phyloP scores from a whole-genome alignment of 768 basidiomycete genomes.

The Rhizopogon rudus region DNA sequence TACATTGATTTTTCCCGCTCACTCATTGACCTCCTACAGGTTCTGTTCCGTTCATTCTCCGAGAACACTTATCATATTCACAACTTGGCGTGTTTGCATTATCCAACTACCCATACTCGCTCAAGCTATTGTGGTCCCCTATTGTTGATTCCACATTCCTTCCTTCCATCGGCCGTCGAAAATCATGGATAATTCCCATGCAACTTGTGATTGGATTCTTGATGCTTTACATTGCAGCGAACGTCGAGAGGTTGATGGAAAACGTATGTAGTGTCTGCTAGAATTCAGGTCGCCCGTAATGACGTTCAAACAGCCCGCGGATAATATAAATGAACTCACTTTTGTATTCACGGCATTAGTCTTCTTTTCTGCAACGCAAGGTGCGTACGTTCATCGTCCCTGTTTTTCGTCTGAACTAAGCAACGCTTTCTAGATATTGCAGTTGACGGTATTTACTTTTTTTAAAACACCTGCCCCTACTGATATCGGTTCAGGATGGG shows the following conservation, averaged over 20 bases:
- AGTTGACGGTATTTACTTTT: slow-evolving; percentile 76
- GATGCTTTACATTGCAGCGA: slow-evolving; percentile 73
- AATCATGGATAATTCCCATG: slow-evolving; percentile 99
- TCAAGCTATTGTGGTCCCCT: slow-evolving; percentile 96
- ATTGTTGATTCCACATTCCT: slow-evolving; percentile 91
- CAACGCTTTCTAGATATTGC: slow-evolving; percentile 69
- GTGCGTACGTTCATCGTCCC: slow-evolving; percentile 32
- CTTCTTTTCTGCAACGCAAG: slow-evolving; percentile 95
- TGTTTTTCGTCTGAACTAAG: slow-evolving; percentile 12
- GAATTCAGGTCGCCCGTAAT: slow-evolving; percentile 4
- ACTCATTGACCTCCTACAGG: slow-evolving; percentile 39
- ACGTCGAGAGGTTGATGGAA: slow-evolving; percentile 72
- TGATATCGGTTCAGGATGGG: slow-evolving; percentile 58
- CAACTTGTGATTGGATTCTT: slow-evolving; percentile 83
- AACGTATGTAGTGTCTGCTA: slow-evolving; percentile 43
- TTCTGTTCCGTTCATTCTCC: slow-evolving; percentile 93
- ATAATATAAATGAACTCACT: slow-evolving; percentile 76
- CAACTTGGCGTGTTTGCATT: slow-evolving; percentile 93
- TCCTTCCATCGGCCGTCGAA: slow-evolving; percentile 82
- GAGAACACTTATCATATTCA: slow-evolving; percentile 94
- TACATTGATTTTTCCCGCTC: slow-evolving; percentile 1
- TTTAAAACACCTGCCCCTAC: neutral
- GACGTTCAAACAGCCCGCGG: slow-evolving; percentile 55
- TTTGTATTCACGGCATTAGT: slow-evolving; percentile 85
- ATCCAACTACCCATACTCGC: slow-evolving; percentile 91